These are phyloP conservation scores for Trypanosomatidae sp. DNA, from an alignment of 208 protist genomes.

Conservation along the genomic window DNA sequence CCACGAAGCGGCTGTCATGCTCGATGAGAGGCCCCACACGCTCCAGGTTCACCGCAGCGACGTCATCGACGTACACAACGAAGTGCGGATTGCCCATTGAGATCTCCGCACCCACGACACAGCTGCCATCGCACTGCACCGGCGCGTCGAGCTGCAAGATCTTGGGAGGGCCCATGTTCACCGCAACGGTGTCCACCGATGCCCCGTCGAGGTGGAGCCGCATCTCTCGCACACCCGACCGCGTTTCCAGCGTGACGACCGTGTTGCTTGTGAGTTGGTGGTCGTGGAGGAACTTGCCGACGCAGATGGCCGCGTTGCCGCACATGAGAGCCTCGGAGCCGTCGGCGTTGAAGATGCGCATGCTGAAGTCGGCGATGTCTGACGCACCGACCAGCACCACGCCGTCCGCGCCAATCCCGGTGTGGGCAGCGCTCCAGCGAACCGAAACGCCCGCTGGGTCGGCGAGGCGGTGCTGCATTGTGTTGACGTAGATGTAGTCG, in stretches of 20 bases:
- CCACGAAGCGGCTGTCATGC: neutral
- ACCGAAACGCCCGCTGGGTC: neutral
- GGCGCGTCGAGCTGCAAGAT: no score
- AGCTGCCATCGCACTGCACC: no score
- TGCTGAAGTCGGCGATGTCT: slow-evolving; percentile 3
- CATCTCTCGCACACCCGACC: neutral
- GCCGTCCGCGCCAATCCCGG: slow-evolving; percentile 5
- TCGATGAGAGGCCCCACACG: neutral
- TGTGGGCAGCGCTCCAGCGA: no score
- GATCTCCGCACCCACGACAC: neutral
- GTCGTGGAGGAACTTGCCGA: slow-evolving; percentile 8
- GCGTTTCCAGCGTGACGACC: slow-evolving; percentile 3
- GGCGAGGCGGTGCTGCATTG: no score
- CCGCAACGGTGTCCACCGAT: neutral
- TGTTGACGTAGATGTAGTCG: no score
- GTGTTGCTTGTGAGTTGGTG: neutral
- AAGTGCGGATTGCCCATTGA: slow-evolving; percentile 13
- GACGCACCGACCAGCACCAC: slow-evolving; percentile 13
- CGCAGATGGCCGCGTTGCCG: slow-evolving; percentile 5
- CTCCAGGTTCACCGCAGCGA: neutral
- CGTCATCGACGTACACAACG: slow-evolving; percentile 1
- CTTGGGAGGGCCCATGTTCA: neutral
- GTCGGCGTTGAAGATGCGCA: slow-evolving; percentile 17
- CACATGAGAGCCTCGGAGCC: slow-evolving; percentile 9
- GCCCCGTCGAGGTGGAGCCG: neutral